Conservation (phyloP, 2,329 filamentous ascomycete genomes). For the Colletotrichum caudatum region DNA sequence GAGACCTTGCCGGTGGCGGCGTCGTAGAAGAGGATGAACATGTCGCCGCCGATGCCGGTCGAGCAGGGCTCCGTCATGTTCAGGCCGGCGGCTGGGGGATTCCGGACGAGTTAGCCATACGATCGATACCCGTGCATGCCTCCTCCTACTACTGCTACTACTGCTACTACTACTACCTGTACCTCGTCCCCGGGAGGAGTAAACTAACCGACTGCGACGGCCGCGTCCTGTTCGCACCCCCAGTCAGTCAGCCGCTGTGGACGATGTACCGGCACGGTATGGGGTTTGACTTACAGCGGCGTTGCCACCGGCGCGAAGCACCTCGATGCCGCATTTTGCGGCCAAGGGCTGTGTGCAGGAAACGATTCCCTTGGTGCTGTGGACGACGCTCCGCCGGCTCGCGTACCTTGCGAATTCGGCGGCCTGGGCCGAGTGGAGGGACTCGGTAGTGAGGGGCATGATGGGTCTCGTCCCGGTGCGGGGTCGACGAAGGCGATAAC, state of each 20-base stretch:
- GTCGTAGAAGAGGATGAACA: constrained; percentile 95
- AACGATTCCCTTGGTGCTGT: constrained; percentile 92
- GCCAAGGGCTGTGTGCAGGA: constrained; percentile 91
- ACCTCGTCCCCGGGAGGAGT: constrained; percentile 7
- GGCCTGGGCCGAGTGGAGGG: constrained; percentile 60
- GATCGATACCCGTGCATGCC: background rate
- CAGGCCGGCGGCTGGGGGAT: constrained; percentile 79
- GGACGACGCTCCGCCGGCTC: constrained; percentile 89
- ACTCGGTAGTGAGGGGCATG: constrained; percentile 63
- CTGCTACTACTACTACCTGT: background rate
- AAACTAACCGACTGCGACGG: constrained; percentile 83
- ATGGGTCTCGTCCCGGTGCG: constrained; percentile 25
- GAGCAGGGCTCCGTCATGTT: constrained; percentile 94
- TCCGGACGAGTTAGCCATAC: constrained; percentile 14
- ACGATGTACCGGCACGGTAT: background rate
- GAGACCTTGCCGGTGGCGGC: constrained; percentile 84
- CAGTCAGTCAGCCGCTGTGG: constrained; percentile 32
- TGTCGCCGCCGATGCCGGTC: constrained; percentile 96
- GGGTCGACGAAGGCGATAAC: constrained; percentile 29
- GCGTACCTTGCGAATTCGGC: constrained; percentile 73
- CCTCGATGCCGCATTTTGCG: constrained; percentile 84
- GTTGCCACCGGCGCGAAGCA: constrained; percentile 91
- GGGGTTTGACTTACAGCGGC: constrained; percentile 76
- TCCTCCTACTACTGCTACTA: background rate
- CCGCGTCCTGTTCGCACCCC: constrained; percentile 77